Evolutionary conservation across 1,139 yeast species (phyloP).

Genomic region (Kurtzmaniella quercitrusa): DNA sequence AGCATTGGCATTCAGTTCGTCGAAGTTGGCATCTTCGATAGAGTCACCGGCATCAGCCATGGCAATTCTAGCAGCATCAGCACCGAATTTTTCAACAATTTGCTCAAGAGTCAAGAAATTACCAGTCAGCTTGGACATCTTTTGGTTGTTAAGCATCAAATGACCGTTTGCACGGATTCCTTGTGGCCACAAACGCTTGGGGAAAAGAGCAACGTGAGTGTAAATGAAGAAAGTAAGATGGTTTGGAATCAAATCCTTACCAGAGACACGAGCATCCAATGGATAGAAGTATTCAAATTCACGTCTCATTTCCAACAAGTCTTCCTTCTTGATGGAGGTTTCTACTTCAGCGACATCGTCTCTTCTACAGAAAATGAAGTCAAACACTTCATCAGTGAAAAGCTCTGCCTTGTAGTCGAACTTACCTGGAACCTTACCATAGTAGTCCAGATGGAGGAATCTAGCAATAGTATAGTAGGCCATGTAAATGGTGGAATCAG

Average conservation of each 20-base stretch:
- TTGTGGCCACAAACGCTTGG: slow-evolving; percentile 84
- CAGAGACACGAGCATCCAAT: slow-evolving; percentile 84
- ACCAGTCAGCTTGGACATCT: slow-evolving; percentile 98
- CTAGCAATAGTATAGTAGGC: slow-evolving; percentile 91
- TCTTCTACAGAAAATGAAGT: slow-evolving; percentile 76
- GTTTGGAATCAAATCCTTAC: slow-evolving; percentile 96
- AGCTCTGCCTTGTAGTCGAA: slow-evolving; percentile 75
- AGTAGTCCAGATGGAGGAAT: slow-evolving; percentile 79
- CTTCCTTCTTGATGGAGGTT: slow-evolving; percentile 61
- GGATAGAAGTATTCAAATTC: slow-evolving; percentile 97
- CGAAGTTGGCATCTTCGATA: slow-evolving; percentile 96
- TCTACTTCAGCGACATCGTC: slow-evolving; percentile 41
- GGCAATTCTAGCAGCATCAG: slow-evolving; percentile 97
- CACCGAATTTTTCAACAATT: slow-evolving; percentile 85
- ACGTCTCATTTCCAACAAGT: slow-evolving; percentile 74
- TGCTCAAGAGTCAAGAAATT: slow-evolving; percentile 90
- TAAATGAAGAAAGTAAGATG: slow-evolving; percentile 95
- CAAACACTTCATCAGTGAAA: slow-evolving; percentile 92
- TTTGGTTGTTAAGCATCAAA: slow-evolving; percentile 88
- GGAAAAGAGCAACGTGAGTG: slow-evolving; percentile 90
- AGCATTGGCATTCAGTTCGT: slow-evolving; percentile 94
- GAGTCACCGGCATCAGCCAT: slow-evolving; percentile 98
- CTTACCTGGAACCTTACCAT: slow-evolving; percentile 73
- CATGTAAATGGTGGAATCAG: slow-evolving; percentile 96
- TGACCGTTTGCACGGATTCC: slow-evolving; percentile 97